Evolutionary conservation across 345 rosid genomes (phyloP).

Genomic region (Alliaria petiolata): DNA sequence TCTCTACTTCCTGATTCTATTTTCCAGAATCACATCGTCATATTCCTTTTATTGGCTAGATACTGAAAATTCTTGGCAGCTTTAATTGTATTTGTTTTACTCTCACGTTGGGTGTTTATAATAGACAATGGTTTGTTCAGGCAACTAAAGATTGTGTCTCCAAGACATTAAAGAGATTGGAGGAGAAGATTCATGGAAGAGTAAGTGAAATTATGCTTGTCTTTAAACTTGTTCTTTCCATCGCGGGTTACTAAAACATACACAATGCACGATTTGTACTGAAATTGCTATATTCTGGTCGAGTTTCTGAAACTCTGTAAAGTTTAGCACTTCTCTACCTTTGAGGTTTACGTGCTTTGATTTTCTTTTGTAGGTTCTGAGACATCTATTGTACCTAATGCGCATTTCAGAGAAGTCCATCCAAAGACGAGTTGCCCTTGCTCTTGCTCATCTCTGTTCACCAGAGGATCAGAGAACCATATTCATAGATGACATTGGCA

Average conservation of each 20-base stretch:
- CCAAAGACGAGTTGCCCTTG: constrained; percentile 84
- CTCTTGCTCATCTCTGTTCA: constrained; percentile 95
- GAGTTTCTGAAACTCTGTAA: background rate
- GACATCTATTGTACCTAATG: constrained; percentile 81
- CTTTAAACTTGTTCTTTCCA: background rate
- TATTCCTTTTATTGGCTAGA: background rate
- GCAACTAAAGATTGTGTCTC: constrained; percentile 98
- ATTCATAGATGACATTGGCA: constrained; percentile 82
- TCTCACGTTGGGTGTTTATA: background rate
- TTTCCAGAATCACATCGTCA: constrained; percentile 8
- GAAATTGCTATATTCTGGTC: constrained; percentile 12
- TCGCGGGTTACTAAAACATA: background rate
- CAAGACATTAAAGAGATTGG: constrained; percentile 92
- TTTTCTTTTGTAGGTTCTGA: constrained; percentile 62
- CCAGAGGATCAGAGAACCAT: constrained; percentile 82
- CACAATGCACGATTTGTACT: background rate
- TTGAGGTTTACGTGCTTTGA: constrained; percentile 11
- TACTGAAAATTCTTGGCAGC: background rate
- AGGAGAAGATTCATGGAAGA: constrained; percentile 94
- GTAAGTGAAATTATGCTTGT: constrained; percentile 43
- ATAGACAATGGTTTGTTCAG: constrained; percentile 38
- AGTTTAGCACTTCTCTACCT: background rate
- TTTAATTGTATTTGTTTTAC: background rate
- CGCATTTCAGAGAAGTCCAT: constrained; percentile 78
- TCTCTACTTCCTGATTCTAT: too few relatives aligned